Base-by-base conservation (phyloP, 306 rosid species). In the Sicyos baderoa region DNA sequence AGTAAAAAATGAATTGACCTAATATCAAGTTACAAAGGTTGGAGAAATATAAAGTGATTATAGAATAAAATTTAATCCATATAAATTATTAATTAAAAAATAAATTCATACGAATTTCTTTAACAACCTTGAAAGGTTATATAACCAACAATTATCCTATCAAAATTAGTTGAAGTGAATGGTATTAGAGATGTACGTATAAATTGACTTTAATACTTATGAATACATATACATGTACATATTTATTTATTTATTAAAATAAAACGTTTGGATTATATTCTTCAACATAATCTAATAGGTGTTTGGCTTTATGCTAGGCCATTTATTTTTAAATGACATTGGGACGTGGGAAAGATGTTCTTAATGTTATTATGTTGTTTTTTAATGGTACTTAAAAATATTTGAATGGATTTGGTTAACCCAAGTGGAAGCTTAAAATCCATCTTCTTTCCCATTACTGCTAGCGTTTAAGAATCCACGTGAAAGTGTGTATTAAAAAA, bases 341-440 rank as follows among this genome's bases (percentile, higher is more conserved):
- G 70, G 70, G 53, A 65, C 9, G 13, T 65, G 70, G 40, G 70
- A 65, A 65, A 65, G 54, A 12, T 42, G 54, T 42, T 4, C 12
- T 37, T 35, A 15, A 16, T 13, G 40, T 23, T 14, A n/a, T 12
- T 25, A 6, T 1, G 16, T 47, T 47, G 4, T 47, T 47, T 47
- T 45, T 47, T 47, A 10, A 44, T 9, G 15, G 0, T 60, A 62
- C 23, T 40, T 63, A 22, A 42, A 42, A 18, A 11, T 10, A 17
- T 42, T 42, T 42, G 5, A 42, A 19, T 42, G 52, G 13, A 16
- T 44, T 65, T 65, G 50, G 37, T 64, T 64, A 4, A 21, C 18
- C 12, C 70, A 64, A 64, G 54, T 65, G 37, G 70, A 65, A 19
- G 54, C 54, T 65, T 18, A 45, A 65, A 18, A 45, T 45, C 37